Percentiles rank a stretch among this genome's conserved stretches.
Conservation (phyloP, 1,139 yeast genomes). For the Yamadazyma atlantica region DNA sequence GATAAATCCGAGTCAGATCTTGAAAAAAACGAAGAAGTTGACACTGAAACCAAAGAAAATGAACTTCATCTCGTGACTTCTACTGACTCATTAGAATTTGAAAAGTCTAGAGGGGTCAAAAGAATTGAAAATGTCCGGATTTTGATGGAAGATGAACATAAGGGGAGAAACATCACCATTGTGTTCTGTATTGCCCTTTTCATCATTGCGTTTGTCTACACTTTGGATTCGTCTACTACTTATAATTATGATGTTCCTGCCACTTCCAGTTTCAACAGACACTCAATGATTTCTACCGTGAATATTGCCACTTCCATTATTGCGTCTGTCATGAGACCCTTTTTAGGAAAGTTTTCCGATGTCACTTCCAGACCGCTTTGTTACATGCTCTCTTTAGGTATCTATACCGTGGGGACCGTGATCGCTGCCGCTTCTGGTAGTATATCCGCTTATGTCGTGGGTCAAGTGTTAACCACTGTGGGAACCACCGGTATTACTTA, state of each 20-base stretch:
- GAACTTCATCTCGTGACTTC: conserved; percentile 8
- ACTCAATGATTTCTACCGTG: conserved; percentile 33
- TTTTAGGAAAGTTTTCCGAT: conserved; percentile 32
- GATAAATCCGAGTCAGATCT: neutral
- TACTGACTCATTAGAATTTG: conserved; percentile 4
- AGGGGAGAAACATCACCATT: conserved; percentile 6
- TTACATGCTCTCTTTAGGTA: conserved; percentile 18
- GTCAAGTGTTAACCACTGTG: conserved; percentile 26
- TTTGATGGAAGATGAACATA: conserved; percentile 6
- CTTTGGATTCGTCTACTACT: conserved; percentile 36
- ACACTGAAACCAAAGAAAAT: conserved; percentile 3
- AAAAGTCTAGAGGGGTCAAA: conserved; percentile 13
- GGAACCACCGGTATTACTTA: conserved; percentile 23
- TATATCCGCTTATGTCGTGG: conserved; percentile 29
- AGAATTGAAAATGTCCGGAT: conserved; percentile 12
- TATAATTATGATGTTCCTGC: conserved; percentile 26
- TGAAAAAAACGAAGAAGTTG: conserved; percentile 1
- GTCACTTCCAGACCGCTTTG: conserved; percentile 28
- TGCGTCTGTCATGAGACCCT: conserved; percentile 25
- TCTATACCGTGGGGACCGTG: conserved; percentile 27
- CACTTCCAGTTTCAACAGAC: conserved; percentile 24
- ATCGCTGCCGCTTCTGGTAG: conserved; percentile 25
- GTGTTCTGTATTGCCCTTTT: conserved; percentile 19
- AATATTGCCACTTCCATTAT: conserved; percentile 28
- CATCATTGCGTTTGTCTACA: conserved; percentile 34